Evolutionary conservation across 306 rosid genomes (phyloP).

Genomic region (Sicyos edulis): DNA sequence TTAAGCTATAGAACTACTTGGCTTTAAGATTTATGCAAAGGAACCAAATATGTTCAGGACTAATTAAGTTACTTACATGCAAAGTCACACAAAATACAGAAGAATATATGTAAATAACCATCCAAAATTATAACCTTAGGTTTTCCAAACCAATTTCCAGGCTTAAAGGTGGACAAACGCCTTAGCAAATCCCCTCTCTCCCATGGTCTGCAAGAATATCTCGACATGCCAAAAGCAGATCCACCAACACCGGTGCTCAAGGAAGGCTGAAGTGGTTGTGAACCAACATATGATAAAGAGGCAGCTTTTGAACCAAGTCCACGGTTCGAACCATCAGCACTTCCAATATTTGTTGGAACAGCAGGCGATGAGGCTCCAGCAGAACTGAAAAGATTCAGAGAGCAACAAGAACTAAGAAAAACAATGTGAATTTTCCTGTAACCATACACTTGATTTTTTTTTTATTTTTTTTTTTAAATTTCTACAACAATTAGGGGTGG

Average conservation of each 20-base stretch:
- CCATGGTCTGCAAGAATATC: slow-evolving; percentile 90
- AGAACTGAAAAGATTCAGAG: slow-evolving; percentile 53
- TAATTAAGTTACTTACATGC: slow-evolving; percentile 32
- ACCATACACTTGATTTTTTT: no score
- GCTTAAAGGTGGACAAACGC: slow-evolving; percentile 87
- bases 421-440: no score
- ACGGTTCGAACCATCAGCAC: slow-evolving; percentile 79
- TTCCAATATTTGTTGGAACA: slow-evolving; percentile 79
- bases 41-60: slow-evolving; percentile 27
- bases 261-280: slow-evolving; percentile 79
- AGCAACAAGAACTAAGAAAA: slow-evolving; percentile 21
- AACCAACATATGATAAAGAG: slow-evolving; percentile 88
- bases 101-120: slow-evolving; percentile 10
- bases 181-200: slow-evolving; percentile 95
- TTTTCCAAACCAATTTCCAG: slow-evolving; percentile 77
- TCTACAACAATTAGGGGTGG: no score
- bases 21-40: slow-evolving; percentile 18
- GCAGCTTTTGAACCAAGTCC: slow-evolving; percentile 91
- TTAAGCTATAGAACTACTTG: not conserved
- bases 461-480: no score
- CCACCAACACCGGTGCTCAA: slow-evolving; percentile 85
- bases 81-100: not conserved
- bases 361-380: slow-evolving; percentile 97
- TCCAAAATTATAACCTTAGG: slow-evolving; percentile 68
- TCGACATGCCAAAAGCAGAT: slow-evolving; percentile 69